Conservation (phyloP, 352 stramenopile species). For the Pythium aquatile region DNA sequence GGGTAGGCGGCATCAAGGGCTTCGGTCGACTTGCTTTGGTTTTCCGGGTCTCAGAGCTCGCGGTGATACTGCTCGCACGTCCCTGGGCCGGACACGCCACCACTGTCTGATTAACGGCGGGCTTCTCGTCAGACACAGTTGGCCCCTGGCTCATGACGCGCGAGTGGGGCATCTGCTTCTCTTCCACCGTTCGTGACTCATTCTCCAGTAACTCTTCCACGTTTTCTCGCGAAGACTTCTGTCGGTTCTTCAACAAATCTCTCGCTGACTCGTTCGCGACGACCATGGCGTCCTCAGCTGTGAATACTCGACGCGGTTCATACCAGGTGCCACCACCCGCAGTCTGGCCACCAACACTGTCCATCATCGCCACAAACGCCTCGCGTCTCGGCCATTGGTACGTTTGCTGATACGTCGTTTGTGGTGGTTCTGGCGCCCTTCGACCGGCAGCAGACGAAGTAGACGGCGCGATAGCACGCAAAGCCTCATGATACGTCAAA, state of each 20-base stretch:
- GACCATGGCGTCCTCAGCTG: slow-evolving; percentile 32
- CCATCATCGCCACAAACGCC: slow-evolving; percentile 4
- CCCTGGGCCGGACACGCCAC: too few relatives aligned
- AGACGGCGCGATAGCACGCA: not conserved
- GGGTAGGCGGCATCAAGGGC: not conserved
- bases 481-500: slow-evolving; percentile 15
- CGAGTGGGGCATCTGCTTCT: not conserved
- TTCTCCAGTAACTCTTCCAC: not conserved
- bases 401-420: slow-evolving; percentile 19
- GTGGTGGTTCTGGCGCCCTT: not conserved
- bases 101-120: too few relatives aligned
- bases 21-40: too few relatives aligned
- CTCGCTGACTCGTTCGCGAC: slow-evolving; percentile 35
- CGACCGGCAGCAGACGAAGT: not conserved
- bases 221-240: not conserved
- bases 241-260: slow-evolving; percentile 32
- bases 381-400: slow-evolving; percentile 19
- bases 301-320: slow-evolving; percentile 31
- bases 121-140: not conserved
- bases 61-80: too few relatives aligned
- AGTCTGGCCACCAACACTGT: slow-evolving; percentile 17
- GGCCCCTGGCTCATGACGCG: not conserved
- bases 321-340: slow-evolving; percentile 14
- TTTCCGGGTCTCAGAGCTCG: too few relatives aligned
- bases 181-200: not conserved